These are phyloP conservation scores for Lobosporangium transversale DNA, from an alignment of 192 early-diverging fungal genomes.

Conservation along the genomic window DNA sequence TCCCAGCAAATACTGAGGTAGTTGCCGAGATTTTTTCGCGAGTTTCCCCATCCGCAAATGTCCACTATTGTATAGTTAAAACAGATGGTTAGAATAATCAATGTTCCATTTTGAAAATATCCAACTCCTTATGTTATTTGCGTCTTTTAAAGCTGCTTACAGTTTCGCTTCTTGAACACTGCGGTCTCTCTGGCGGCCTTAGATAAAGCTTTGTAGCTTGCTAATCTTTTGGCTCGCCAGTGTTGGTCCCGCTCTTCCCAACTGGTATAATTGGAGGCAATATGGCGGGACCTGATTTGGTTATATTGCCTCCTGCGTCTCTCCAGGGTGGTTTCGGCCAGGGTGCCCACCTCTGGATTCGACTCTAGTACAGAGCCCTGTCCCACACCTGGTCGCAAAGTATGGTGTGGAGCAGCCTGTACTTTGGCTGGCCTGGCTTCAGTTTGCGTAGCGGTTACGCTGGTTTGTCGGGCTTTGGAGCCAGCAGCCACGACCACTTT, in stretches of 20 bases:
- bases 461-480: conserved; percentile 36
- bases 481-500: conserved; percentile 37
- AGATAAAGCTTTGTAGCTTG: conserved; percentile 31
- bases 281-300: conserved; percentile 18
- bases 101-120: too few species aligned
- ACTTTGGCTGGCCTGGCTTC: conserved; percentile 28
- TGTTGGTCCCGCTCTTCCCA: conserved; percentile 44
- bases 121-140: too few species aligned
- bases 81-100: too few species aligned
- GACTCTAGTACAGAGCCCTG: background rate
- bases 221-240: conserved; percentile 41
- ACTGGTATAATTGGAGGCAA: conserved; percentile 30
- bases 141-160: conserved; percentile 12
- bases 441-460: background rate
- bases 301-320: conserved; percentile 42
- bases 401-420: conserved; percentile 25
- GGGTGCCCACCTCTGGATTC: background rate
- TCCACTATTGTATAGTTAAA: too few species aligned
- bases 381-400: conserved; percentile 19
- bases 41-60: conserved; percentile 51
- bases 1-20: conserved; percentile 53
- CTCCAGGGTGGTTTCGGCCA: conserved; percentile 12
- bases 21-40: conserved; percentile 48
- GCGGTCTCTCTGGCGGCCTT: conserved; percentile 34
- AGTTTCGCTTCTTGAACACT: conserved; percentile 38